These are phyloP conservation scores for Penicillium paneum DNA, from an alignment of 2,329 filamentous ascomycete genomes.

Conservation along the genomic window DNA sequence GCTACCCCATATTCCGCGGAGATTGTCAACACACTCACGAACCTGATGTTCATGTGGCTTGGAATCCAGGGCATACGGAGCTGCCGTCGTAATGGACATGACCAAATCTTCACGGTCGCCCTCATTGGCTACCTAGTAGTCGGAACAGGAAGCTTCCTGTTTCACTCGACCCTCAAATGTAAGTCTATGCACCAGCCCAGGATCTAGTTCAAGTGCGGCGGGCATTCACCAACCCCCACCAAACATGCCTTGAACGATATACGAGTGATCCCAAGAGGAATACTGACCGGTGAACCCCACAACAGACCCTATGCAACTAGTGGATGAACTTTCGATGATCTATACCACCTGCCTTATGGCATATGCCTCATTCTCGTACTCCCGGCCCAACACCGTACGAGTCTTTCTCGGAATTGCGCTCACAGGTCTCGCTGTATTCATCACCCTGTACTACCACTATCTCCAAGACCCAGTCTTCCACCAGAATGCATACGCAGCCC, in stretches of 20 bases:
- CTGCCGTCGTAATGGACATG: constrained; percentile 70
- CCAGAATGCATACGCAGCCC: constrained; percentile 70
- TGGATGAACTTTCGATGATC: constrained; percentile 69
- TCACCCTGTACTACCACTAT: constrained; percentile 77
- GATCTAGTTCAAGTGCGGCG: not conserved
- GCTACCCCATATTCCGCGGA: constrained; percentile 73
- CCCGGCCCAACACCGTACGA: constrained; percentile 52
- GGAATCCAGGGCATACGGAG: constrained; percentile 71
- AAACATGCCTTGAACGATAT: not conserved
- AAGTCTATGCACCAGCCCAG: constrained; percentile 24
- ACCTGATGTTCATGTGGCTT: constrained; percentile 75
- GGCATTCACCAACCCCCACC: not conserved
- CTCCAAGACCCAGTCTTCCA: constrained; percentile 81
- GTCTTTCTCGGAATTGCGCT: constrained; percentile 57
- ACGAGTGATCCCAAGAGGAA: not conserved
- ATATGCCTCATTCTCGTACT: constrained; percentile 73
- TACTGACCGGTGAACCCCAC: constrained; percentile 18
- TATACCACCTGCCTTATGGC: constrained; percentile 69
- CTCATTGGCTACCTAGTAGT: constrained; percentile 62
- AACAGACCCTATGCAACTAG: constrained; percentile 66
- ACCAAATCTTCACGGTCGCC: constrained; percentile 68
- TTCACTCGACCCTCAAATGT: constrained; percentile 64
- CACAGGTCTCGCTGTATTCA: constrained; percentile 58
- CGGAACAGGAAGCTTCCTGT: constrained; percentile 60
- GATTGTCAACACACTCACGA: constrained; percentile 77